Percentiles rank a stretch among this genome's conserved stretches.
These are phyloP conservation scores for Coniophora puteana DNA, from an alignment of 1,284 basidiomycete species.

Conservation along the genomic window DNA sequence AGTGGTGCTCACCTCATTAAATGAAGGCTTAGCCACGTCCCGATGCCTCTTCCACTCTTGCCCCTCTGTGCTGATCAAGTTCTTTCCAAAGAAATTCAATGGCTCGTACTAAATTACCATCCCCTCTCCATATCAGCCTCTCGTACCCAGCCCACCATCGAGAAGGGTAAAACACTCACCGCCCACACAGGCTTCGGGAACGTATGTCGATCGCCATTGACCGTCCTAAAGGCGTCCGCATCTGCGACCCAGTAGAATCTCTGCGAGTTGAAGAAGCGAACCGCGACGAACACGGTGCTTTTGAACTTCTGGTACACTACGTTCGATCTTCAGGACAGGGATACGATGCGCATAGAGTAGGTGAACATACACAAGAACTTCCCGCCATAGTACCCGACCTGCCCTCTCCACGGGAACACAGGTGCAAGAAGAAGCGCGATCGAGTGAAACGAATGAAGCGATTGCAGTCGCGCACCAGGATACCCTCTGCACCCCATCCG, in stretches of 20 bases:
- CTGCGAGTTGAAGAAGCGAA: conserved; percentile 22
- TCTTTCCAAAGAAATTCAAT: conserved; percentile 19
- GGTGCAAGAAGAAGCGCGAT: conserved; percentile 20
- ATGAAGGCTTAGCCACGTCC: conserved; percentile 21
- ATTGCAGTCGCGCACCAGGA: conserved; percentile 20
- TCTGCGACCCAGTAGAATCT: conserved; percentile 39
- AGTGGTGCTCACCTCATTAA: conserved; percentile 18
- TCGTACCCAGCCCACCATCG: no score
- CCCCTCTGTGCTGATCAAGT: conserved; percentile 17
- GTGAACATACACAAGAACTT: conserved; percentile 30
- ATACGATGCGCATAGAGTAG: no score
- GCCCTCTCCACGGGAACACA: conserved; percentile 30
- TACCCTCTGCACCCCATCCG: conserved; percentile 12
- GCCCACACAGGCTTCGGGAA: conserved; percentile 35
- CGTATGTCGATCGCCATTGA: conserved; percentile 25
- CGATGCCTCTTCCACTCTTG: conserved; percentile 25
- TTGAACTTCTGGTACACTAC: conserved; percentile 34
- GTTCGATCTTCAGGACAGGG: no score
- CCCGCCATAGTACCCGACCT: conserved; percentile 28
- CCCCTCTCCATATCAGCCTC: not conserved
- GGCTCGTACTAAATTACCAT: conserved; percentile 10
- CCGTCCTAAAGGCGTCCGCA: conserved; percentile 33
- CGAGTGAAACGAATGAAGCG: conserved; percentile 30
- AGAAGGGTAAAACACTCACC: conserved; percentile 16
- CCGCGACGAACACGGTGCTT: conserved; percentile 33